A percentile compares a stretch with the other conserved stretches of the same genome.
Evolutionary conservation across 768 basidiomycete species (phyloP).

Genomic region (Lactarius evosmus): DNA sequence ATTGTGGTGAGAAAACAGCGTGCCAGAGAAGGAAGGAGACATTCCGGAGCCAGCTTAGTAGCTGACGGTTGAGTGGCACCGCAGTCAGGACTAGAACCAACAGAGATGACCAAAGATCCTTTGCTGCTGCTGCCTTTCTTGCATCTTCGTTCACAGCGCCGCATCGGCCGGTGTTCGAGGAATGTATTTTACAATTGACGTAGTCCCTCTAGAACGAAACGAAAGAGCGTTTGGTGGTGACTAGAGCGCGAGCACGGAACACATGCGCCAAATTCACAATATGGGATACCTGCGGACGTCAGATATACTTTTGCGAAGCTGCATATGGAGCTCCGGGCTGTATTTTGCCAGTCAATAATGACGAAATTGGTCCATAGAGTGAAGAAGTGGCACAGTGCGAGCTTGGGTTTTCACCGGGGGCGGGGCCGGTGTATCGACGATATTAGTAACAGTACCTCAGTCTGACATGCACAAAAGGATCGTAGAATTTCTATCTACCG

Average conservation of each 20-base stretch:
- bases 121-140: slow-evolving; percentile 23
- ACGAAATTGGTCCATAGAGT: neutral
- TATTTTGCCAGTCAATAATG: neutral
- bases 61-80: slow-evolving; percentile 19
- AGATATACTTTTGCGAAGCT: neutral
- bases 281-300: neutral
- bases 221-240: neutral
- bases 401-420: neutral
- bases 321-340: neutral
- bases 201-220: slow-evolving; percentile 8
- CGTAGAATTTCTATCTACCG: neutral
- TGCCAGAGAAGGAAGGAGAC: slow-evolving; percentile 2
- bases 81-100: slow-evolving; percentile 24
- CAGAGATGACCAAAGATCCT: slow-evolving; percentile 12
- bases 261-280: neutral
- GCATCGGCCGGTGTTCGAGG: slow-evolving; percentile 18
- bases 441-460: no score
- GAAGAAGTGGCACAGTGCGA: neutral
- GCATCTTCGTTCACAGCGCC: slow-evolving; percentile 15
- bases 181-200: neutral
- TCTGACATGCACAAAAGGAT: neutral
- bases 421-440: neutral
- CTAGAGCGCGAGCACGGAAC: slow-evolving; percentile 5
- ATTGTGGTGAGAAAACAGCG: neutral
- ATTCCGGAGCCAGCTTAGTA: slow-evolving; percentile 15